Evolutionary conservation across 495 filamentous ascomycete genomes (phyloP), one percentile per base, ranked within the genome.

Genomic region (Symbiotaphrina buchneri): DNA sequence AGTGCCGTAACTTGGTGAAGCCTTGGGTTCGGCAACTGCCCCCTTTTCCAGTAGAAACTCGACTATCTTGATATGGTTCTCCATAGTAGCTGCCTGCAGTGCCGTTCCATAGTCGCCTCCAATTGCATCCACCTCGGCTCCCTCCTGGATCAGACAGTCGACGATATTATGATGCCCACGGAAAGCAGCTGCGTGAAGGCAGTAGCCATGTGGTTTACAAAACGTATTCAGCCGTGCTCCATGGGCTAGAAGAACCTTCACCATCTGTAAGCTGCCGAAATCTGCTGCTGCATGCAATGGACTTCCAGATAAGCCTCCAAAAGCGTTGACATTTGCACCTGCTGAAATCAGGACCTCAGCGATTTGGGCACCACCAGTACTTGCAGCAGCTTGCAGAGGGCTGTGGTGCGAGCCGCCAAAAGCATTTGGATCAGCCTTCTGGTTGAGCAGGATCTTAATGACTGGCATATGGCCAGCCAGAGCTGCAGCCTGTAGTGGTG

Each of bases 1-100:
- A 28, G 30, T 47, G 32, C 45, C 45, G 24, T 39, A 36, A 2
- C 30, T 0, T n/a, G n/a, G n/a, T 6, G 39, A 41, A 10, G 29
- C 41, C 26, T 42, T 21, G 4, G 36, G 38, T 23, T 42, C 36
- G 22, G 43, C 28, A 15, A 32, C 33, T 5, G 33, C 33, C 6
- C 31, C 33, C 4, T 36, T 35, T n/a, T 36, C 31, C 4, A 36
- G 27, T 17, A 36, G 33, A 3, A 37, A 16, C 17, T 19, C 5
- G 7, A 36, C n/a, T n/a, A 36, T 36, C 3, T 2, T 6, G 24
- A 15, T 27, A 27, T 36, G 10, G 7, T 22, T 18, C 6, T 16
- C 3, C 2, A 2, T 8, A 6, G 27, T 18, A 34, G 28, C 28
- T 25, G 22, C 22, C 7, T 25, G 22, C 7, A 25, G 22, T 25